Conservation (phyloP, 495 filamentous ascomycete species). For the Ramalina intermedia region DNA sequence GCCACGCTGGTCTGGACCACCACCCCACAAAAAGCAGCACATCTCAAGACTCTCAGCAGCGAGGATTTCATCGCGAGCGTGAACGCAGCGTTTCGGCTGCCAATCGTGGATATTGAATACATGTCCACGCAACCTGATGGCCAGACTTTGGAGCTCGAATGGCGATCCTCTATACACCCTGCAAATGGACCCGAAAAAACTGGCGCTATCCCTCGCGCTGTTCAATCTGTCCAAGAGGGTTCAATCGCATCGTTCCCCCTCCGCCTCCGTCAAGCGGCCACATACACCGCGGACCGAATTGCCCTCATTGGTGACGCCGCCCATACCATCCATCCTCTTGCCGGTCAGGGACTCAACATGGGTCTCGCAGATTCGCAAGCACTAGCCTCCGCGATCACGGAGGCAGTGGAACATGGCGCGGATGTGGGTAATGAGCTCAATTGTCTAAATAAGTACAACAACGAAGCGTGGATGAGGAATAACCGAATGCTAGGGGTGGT, state of each 20-base stretch:
- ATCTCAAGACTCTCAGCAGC: conserved; percentile 58
- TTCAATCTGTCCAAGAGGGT: conserved; percentile 57
- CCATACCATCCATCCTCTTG: conserved; percentile 86
- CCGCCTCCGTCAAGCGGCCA: conserved; percentile 76
- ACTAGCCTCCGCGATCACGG: conserved; percentile 56
- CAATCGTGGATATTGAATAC: conserved; percentile 62
- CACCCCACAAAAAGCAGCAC: conserved; percentile 57
- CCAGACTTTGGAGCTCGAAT: conserved; percentile 62
- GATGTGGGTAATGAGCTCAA: conserved; percentile 65
- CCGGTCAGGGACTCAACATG: conserved; percentile 89
- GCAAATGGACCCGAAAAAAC: conserved; percentile 24
- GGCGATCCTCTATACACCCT: conserved; percentile 60
- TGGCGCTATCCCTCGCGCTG: conserved; percentile 30
- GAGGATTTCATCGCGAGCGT: conserved; percentile 73
- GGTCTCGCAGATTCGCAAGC: conserved; percentile 76
- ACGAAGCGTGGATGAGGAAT: conserved; percentile 67
- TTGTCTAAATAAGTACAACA: conserved; percentile 57
- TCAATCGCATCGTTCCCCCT: conserved; percentile 85
- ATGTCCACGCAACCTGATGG: conserved; percentile 49
- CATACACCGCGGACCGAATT: conserved; percentile 77
- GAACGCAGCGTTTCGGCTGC: conserved; percentile 84
- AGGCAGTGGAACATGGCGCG: conserved; percentile 66
- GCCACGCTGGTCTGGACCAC: conserved; percentile 91
- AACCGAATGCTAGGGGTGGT: conserved; percentile 76
- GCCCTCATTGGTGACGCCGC: conserved; percentile 89